Percentiles rank a stretch among this genome's conserved stretches.
Conservation (phyloP, 805 yeast species). For the Nakazawaea wickerhamii region DNA sequence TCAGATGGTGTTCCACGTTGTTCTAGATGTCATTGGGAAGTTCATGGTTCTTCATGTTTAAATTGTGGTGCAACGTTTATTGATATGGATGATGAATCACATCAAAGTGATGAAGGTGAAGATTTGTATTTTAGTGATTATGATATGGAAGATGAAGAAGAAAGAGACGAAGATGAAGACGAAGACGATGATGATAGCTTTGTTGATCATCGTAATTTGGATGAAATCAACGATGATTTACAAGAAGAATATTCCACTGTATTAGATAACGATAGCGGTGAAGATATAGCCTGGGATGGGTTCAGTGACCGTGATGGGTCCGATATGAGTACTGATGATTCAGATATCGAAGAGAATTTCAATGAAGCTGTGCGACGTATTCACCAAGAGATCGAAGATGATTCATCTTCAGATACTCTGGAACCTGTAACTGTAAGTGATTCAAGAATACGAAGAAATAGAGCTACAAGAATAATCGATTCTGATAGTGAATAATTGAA, state of each 20-base stretch:
- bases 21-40: constrained; percentile 77
- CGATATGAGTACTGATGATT: not conserved
- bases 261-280: not conserved
- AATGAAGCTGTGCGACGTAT: constrained; percentile 2
- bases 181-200: constrained; percentile 16
- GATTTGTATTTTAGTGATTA: constrained; percentile 7
- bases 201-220: constrained; percentile 7
- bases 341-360: not conserved
- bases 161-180: constrained; percentile 13
- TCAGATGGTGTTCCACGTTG: constrained; percentile 74
- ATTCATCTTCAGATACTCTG: not conserved
- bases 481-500: not conserved
- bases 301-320: not conserved
- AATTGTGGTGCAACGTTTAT: constrained; percentile 57
- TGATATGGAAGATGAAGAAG: constrained; percentile 8
- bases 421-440: not conserved
- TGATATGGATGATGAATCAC: constrained; percentile 10
- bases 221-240: constrained; percentile 7
- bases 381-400: not conserved
- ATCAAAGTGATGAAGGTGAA: constrained; percentile 10
- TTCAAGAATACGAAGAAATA: not conserved
- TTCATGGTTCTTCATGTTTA: constrained; percentile 58
- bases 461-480: not conserved
- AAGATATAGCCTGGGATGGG: not conserved
- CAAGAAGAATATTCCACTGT: not conserved